These are phyloP conservation scores for Plantago ovata DNA, from an alignment of 257 asterid genomes.

Conservation along the genomic window DNA sequence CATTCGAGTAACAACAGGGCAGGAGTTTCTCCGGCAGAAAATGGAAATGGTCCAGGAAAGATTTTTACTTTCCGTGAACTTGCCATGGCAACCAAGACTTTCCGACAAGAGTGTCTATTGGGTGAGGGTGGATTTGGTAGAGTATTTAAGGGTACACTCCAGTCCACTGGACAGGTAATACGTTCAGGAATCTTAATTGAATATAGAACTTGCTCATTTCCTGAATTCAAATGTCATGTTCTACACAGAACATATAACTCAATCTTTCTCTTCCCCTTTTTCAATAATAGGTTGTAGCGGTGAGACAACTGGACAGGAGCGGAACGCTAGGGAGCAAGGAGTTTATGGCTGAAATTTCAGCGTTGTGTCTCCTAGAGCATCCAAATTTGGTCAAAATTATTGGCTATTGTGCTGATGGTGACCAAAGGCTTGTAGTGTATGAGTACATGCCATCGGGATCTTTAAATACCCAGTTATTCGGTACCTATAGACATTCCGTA, in stretches of 20 bases:
- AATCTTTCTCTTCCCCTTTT: not conserved
- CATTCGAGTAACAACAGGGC: slow-evolving; percentile 15
- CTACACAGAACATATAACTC: too few relatives aligned
- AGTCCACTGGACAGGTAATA: slow-evolving; percentile 59
- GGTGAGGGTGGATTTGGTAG: slow-evolving; percentile 87
- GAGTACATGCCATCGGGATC: slow-evolving; percentile 44
- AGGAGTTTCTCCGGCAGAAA: slow-evolving; percentile 15
- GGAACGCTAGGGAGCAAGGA: slow-evolving; percentile 77
- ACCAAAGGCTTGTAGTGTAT: slow-evolving; percentile 47
- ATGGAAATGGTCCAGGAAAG: slow-evolving; percentile 28
- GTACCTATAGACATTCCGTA: slow-evolving; percentile 19
- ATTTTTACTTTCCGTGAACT: slow-evolving; percentile 85
- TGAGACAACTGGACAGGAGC: slow-evolving; percentile 78
- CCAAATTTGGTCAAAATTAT: slow-evolving; percentile 57
- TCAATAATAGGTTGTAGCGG: slow-evolving; percentile 63
- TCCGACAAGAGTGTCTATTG: slow-evolving; percentile 60
- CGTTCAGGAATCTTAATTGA: too few relatives aligned
- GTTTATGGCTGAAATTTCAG: slow-evolving; percentile 59
- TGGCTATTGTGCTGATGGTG: slow-evolving; percentile 89
- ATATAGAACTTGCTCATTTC: not conserved
- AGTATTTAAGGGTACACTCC: slow-evolving; percentile 63
- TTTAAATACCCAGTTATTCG: slow-evolving; percentile 33
- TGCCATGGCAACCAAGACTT: slow-evolving; percentile 81
- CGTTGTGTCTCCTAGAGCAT: slow-evolving; percentile 62
- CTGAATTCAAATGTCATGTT: not conserved